Conservation (phyloP, 2,329 filamentous ascomycete species). For the Calonectria henricotiae region DNA sequence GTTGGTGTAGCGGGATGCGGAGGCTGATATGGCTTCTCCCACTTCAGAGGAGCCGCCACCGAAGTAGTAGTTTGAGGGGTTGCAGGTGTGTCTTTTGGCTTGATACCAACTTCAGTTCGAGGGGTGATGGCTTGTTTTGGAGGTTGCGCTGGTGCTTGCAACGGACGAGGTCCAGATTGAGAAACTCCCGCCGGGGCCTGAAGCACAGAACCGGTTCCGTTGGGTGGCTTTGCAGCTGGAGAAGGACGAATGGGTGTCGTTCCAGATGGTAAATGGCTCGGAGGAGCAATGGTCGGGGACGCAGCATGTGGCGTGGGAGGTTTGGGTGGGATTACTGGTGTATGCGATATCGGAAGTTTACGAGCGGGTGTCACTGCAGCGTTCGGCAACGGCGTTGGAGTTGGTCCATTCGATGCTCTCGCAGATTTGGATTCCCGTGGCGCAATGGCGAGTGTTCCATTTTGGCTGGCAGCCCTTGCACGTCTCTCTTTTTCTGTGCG, state of each 20-base stretch:
- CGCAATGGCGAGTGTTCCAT: conserved; percentile 54
- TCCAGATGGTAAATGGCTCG: conserved; percentile 52
- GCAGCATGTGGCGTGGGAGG: conserved; percentile 47
- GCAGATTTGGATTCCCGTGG: conserved; percentile 56
- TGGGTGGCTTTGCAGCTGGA: conserved; percentile 54
- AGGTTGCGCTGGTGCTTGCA: conserved; percentile 55
- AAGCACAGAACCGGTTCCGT: conserved; percentile 55
- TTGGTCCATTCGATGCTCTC: conserved; percentile 48
- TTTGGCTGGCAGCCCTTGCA: conserved; percentile 58
- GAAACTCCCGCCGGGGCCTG: conserved; percentile 58
- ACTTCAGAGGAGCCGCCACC: conserved; percentile 56
- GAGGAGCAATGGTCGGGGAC: conserved; percentile 51
- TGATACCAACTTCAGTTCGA: conserved; percentile 56
- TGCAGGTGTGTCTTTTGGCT: conserved; percentile 52
- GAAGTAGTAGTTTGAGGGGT: conserved; percentile 48
- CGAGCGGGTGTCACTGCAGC: conserved; percentile 47
- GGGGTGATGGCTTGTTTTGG: conserved; percentile 56
- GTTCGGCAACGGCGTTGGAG: conserved; percentile 43
- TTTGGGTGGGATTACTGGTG: conserved; percentile 59
- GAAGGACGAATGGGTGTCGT: conserved; percentile 53
- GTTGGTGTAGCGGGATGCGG: conserved; percentile 51
- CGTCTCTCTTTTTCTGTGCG: conserved; percentile 61
- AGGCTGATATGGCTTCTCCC: conserved; percentile 63
- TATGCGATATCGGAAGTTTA: conserved; percentile 53
- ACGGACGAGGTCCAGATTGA: conserved; percentile 54